Base-by-base conservation (phyloP, 768 basidiomycete species). In the Ramaria rubella region DNA sequence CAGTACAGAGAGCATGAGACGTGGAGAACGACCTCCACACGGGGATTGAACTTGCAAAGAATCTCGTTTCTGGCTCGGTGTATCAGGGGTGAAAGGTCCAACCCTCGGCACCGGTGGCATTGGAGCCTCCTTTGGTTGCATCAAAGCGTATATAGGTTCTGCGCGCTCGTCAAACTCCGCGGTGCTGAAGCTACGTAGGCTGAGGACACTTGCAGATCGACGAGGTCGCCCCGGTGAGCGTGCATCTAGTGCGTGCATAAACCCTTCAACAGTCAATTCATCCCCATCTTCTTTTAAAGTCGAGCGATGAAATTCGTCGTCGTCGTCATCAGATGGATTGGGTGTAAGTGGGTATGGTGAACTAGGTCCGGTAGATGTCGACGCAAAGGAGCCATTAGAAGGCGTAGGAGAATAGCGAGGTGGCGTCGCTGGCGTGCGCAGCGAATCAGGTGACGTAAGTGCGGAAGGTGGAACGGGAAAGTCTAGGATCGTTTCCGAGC, bases 401-500 rank as follows among this genome's bases (percentile, higher is more conserved):
- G 54, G 40, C n/a, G 54, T 44, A 17, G 54, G 42, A 4, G 38
- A 55, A 26, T 29, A 17, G 19, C 26, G 42, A 26, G 54, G 23
- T 5, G 54, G 42, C 12, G 54, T 31, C 11, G 26, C 42, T 15
- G 51, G 30, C 11, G 51, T 21, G 15, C n/a, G 27, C 2, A 31
- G 24, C 17, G 51, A 17, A 31, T 33, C 8, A 23, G 26, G 21
- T 15, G 21, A 38, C 5, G 27, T 21, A 12, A 33, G 9, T 17
- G 21, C 8, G 27, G 34, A 24, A n/a, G 52, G 33, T 14, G 54
- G 54, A 11, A 55, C 54, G 6, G 54, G 54, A 31, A 55, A 55
- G 1, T 55, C 54, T 11, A 55, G 54, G n/a, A 46, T 36, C n/a
- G 54, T 55, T 34, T 55, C 54, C 1, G 54, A 55, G 26, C 34